Conservation (phyloP, 2,329 filamentous ascomycete genomes). For the Sporothrix globosa region DNA sequence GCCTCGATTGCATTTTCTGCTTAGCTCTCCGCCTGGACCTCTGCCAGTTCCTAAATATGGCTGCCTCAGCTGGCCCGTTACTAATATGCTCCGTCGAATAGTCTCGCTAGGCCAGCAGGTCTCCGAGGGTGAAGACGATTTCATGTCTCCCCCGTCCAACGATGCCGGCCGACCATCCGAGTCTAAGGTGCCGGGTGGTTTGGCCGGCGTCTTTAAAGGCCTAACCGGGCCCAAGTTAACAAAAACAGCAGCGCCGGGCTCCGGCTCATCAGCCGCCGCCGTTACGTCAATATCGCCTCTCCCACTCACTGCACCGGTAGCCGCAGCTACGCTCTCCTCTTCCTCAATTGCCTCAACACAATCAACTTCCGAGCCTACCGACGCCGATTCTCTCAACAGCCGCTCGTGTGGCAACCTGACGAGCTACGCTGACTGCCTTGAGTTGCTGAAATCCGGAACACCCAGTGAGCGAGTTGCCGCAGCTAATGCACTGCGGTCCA, state of each 20-base stretch:
- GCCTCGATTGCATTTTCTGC: neutral
- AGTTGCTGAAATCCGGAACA: conserved; percentile 57
- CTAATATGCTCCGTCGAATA: conserved; percentile 52
- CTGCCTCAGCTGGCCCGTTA: neutral
- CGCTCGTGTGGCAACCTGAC: conserved; percentile 49
- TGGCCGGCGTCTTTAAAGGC: conserved; percentile 67
- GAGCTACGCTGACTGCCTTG: conserved; percentile 58
- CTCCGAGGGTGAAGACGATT: conserved; percentile 51
- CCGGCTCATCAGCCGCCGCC: conserved; percentile 9
- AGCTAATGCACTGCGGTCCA: conserved; percentile 59
- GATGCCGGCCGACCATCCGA: conserved; percentile 61
- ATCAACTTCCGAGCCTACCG: conserved; percentile 43
- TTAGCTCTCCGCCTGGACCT: neutral
- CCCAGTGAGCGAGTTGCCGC: conserved; percentile 60
- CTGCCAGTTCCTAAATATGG: neutral
- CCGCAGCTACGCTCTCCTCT: conserved; percentile 46
- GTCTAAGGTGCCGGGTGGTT: conserved; percentile 57
- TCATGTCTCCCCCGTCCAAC: conserved; percentile 64
- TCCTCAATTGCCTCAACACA: conserved; percentile 41
- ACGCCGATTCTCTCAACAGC: conserved; percentile 52
- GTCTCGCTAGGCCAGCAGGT: conserved; percentile 50
- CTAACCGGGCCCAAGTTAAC: conserved; percentile 59
- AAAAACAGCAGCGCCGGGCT: conserved; percentile 46
- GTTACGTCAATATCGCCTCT: conserved; percentile 24
- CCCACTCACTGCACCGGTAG: conserved; percentile 9